These are phyloP conservation scores for Penicillium sp. DNA, from an alignment of 2,329 filamentous ascomycete species.

Conservation along the genomic window DNA sequence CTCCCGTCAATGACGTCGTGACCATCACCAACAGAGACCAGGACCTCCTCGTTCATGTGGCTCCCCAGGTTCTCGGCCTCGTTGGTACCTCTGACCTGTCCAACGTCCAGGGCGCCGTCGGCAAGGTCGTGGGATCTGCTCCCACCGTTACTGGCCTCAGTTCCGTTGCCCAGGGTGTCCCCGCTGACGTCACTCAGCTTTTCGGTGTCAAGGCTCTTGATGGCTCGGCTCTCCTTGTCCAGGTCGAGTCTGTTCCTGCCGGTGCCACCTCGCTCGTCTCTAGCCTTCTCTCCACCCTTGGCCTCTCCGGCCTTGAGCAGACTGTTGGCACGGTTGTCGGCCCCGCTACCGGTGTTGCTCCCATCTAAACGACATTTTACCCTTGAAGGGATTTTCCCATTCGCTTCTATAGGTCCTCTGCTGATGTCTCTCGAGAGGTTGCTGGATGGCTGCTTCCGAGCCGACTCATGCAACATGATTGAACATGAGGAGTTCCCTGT, in stretches of 20 bases:
- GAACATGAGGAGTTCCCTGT: slow-evolving; percentile 20
- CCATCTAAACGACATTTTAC: slow-evolving; percentile 14
- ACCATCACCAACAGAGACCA: slow-evolving; percentile 4
- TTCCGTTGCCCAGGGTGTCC: slow-evolving; percentile 12
- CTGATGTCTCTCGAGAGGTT: slow-evolving; percentile 14
- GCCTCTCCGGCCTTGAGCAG: slow-evolving; percentile 14
- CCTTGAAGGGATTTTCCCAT: slow-evolving; percentile 19
- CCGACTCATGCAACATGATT: slow-evolving; percentile 14
- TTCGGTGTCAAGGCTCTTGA: slow-evolving; percentile 14
- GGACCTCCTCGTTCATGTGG: slow-evolving; percentile 14
- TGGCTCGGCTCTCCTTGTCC: slow-evolving; percentile 16
- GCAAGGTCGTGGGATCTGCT: slow-evolving; percentile 16
- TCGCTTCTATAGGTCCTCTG: slow-evolving; percentile 21
- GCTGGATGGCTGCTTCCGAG: slow-evolving; percentile 10
- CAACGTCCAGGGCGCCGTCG: slow-evolving; percentile 14
- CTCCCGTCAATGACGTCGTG: background rate
- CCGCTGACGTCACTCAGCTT: slow-evolving; percentile 15
- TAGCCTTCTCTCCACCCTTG: slow-evolving; percentile 17
- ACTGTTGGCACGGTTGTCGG: slow-evolving; percentile 17
- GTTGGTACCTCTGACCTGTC: slow-evolving; percentile 15
- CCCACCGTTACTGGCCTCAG: slow-evolving; percentile 11
- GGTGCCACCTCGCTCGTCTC: slow-evolving; percentile 11
- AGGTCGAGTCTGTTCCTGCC: slow-evolving; percentile 13
- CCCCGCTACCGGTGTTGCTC: slow-evolving; percentile 3
- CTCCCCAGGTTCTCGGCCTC: slow-evolving; percentile 11